phyloP scores from a whole-genome alignment of 148 eudicot genomes.

The Euryodendron excelsum region DNA sequence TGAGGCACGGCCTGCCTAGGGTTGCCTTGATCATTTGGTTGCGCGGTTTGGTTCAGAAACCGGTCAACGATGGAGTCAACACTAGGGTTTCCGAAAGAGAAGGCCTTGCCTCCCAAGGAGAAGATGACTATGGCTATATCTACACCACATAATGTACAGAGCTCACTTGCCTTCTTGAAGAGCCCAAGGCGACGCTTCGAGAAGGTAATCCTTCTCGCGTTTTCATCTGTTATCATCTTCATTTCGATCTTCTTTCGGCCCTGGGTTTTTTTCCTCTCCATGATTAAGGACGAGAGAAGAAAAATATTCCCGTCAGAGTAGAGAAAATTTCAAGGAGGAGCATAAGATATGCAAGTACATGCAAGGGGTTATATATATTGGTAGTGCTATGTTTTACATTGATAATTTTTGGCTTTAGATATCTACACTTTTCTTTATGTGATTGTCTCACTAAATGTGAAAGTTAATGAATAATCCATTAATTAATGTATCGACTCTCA shows the following conservation, averaged over 20 bases:
- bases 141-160: slow-evolving; percentile 24
- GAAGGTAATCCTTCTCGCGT: slow-evolving; percentile 4
- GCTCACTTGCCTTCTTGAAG: slow-evolving; percentile 34
- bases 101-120: slow-evolving; percentile 23
- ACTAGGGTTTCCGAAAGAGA: slow-evolving; percentile 25
- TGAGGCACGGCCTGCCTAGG: too few relatives aligned
- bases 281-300: neutral
- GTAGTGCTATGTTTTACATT: too few relatives aligned
- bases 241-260: slow-evolving; percentile 2
- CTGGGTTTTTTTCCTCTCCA: neutral
- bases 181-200: slow-evolving; percentile 28
- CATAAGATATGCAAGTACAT: too few relatives aligned
- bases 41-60: neutral
- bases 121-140: slow-evolving; percentile 21
- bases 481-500: too few relatives aligned
- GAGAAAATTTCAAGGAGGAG: too few relatives aligned
- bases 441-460: too few relatives aligned
- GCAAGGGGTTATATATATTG: too few relatives aligned
- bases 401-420: too few relatives aligned
- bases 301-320: too few relatives aligned
- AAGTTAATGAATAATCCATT: too few relatives aligned
- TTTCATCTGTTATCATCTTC: neutral
- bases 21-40: too few relatives aligned
- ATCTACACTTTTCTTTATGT: too few relatives aligned
- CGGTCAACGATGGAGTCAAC: slow-evolving; percentile 6